Conservation (phyloP, 208 protist genomes). For the Naegleria lovaniensis region DNA sequence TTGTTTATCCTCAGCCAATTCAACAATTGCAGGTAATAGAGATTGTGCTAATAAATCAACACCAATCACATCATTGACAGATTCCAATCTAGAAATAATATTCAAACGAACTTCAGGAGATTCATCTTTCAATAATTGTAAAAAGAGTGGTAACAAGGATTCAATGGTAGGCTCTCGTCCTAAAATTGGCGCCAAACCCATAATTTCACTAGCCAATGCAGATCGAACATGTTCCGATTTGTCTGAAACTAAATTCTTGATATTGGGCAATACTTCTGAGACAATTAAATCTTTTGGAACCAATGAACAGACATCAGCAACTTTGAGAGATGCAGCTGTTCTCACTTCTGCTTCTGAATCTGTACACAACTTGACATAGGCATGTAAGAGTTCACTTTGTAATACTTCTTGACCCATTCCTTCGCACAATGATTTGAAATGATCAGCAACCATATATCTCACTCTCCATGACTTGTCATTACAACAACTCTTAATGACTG, state of each 20-base stretch:
- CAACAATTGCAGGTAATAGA: slow-evolving; percentile 70
- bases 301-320: slow-evolving; percentile 49
- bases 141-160: slow-evolving; percentile 66
- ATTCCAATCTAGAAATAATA: slow-evolving; percentile 71
- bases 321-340: slow-evolving; percentile 61
- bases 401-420: slow-evolving; percentile 24
- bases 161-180: slow-evolving; percentile 64
- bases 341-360: slow-evolving; percentile 79
- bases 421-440: slow-evolving; percentile 33
- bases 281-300: slow-evolving; percentile 47
- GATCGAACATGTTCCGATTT: slow-evolving; percentile 65
- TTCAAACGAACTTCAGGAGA: slow-evolving; percentile 70
- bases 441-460: slow-evolving; percentile 93
- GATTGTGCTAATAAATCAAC: slow-evolving; percentile 59
- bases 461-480: slow-evolving; percentile 93
- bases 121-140: slow-evolving; percentile 70
- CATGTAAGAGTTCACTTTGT: slow-evolving; percentile 49
- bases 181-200: slow-evolving; percentile 61
- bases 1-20: slow-evolving; percentile 75
- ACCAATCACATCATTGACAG: slow-evolving; percentile 61
- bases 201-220: slow-evolving; percentile 63
- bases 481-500: slow-evolving; percentile 59
- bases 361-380: slow-evolving; percentile 60
- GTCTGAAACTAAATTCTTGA: slow-evolving; percentile 55
- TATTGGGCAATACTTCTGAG: slow-evolving; percentile 53